Conservation (phyloP, 345 rosid species). For the Citrus trifoliata region DNA sequence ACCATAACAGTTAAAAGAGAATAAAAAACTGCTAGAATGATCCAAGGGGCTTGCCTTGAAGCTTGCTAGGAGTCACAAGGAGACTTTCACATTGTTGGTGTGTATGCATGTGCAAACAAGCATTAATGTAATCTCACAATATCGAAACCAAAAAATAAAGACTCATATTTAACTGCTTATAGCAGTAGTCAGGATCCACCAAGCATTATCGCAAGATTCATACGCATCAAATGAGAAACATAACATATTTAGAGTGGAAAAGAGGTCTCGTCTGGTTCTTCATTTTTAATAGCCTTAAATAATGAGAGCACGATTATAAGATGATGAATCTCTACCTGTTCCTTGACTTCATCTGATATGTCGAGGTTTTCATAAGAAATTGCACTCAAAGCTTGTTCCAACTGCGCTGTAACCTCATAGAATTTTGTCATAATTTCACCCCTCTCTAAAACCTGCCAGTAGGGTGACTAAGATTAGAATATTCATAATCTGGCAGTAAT, state of each 20-base stretch:
- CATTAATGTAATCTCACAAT: background rate
- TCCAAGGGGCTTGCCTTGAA: background rate
- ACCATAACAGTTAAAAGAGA: constrained; percentile 7
- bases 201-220: constrained; percentile 8
- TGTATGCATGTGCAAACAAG: background rate
- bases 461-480: constrained; percentile 8
- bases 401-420: constrained; percentile 55
- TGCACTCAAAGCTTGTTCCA: constrained; percentile 73
- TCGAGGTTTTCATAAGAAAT: constrained; percentile 70
- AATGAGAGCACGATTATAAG: background rate
- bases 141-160: background rate
- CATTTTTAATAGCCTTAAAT: background rate
- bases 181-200: background rate
- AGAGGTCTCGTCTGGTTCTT: background rate
- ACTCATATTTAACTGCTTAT: background rate
- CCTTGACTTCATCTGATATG: constrained; percentile 96
- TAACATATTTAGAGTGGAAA: background rate
- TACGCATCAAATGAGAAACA: background rate
- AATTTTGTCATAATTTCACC: constrained; percentile 64
- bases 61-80: background rate
- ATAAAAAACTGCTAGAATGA: background rate
- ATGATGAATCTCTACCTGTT: constrained; percentile 54
- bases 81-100: background rate
- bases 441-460: constrained; percentile 77
- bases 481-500: background rate